Percentiles rank a stretch among this genome's conserved stretches.
Conservation (phyloP, 768 basidiomycete species). For the Boletus sp. region DNA sequence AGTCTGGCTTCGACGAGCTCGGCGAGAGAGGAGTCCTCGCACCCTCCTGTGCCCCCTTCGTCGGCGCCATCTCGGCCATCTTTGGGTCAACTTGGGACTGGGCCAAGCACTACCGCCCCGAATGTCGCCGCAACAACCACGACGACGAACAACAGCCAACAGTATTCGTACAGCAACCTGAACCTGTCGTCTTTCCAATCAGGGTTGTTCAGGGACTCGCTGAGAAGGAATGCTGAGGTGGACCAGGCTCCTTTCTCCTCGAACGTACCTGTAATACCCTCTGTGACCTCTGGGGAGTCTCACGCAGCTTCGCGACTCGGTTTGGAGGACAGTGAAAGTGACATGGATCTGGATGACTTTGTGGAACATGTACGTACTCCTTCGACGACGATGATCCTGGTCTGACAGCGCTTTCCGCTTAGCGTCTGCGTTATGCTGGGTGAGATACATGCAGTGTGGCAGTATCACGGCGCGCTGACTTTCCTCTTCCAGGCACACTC, state of each 20-base stretch:
- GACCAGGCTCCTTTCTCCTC: slow-evolving; percentile 18
- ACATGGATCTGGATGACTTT: slow-evolving; percentile 27
- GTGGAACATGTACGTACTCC: slow-evolving; percentile 9
- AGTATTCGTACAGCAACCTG: slow-evolving; percentile 31
- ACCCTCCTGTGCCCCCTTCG: background rate
- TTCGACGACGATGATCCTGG: background rate
- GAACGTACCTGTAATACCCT: slow-evolving; percentile 3
- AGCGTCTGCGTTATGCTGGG: slow-evolving; percentile 31
- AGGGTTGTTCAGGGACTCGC: slow-evolving; percentile 33
- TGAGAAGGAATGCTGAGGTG: slow-evolving; percentile 27
- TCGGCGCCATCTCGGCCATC: slow-evolving; percentile 4
- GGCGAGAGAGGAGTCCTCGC: slow-evolving; percentile 17
- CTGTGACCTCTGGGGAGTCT: slow-evolving; percentile 9
- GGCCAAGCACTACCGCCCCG: background rate
- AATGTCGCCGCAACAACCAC: background rate
- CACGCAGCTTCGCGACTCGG: slow-evolving; percentile 10
- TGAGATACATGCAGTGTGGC: slow-evolving; percentile 2
- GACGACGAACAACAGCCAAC: slow-evolving; percentile 12
- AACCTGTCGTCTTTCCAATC: slow-evolving; percentile 33
- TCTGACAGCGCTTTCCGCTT: slow-evolving; percentile 4
- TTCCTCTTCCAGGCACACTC: slow-evolving; percentile 18
- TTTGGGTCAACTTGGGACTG: slow-evolving; percentile 9
- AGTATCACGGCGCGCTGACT: background rate
- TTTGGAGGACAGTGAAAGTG: slow-evolving; percentile 27
- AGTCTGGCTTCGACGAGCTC: slow-evolving; percentile 15